A percentile compares a stretch with the other conserved stretches of the same genome.
Evolutionary conservation across 306 rosid species (phyloP).

Genomic region (Dalbergia oliveri): DNA sequence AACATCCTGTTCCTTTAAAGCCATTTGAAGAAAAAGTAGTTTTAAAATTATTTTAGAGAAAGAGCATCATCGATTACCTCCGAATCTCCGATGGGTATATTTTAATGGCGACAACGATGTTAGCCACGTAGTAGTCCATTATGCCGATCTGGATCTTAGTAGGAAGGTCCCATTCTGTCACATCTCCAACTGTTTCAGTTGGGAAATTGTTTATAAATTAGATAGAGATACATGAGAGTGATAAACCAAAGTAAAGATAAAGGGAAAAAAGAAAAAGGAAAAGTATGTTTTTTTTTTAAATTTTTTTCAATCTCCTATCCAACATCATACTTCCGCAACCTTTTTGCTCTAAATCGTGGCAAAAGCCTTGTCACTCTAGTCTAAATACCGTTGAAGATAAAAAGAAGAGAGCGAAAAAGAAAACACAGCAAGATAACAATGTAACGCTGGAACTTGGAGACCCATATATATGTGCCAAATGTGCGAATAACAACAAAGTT

Average conservation of each 20-base stretch:
- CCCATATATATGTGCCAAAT: background rate
- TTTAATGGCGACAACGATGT: conserved; percentile 47
- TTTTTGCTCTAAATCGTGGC: conserved; percentile 22
- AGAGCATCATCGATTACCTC: background rate
- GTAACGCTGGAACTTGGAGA: background rate
- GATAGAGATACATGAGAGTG: background rate
- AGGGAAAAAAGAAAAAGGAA: background rate
- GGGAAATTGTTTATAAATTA: conserved; percentile 36
- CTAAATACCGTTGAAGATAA: conserved; percentile 1
- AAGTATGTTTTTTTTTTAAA: conserved; percentile 1
- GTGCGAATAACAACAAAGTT: background rate
- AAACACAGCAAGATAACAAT: conserved; percentile 5
- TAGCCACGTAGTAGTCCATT: conserved; percentile 61
- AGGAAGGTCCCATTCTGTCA: conserved; percentile 66
- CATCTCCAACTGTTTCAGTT: conserved; percentile 73
- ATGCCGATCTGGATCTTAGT: conserved; percentile 67
- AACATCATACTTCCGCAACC: conserved; percentile 43
- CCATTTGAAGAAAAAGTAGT: background rate
- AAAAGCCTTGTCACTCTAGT: conserved; percentile 18
- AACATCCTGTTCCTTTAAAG: background rate
- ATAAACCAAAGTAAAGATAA: conserved; percentile 52
- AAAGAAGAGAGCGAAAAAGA: background rate
- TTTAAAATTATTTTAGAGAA: background rate
- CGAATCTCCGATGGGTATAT: background rate
- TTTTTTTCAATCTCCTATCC: conserved; percentile 51